Base-by-base conservation (phyloP, 2,329 filamentous ascomycete genomes). In the Phialophora tarda region DNA sequence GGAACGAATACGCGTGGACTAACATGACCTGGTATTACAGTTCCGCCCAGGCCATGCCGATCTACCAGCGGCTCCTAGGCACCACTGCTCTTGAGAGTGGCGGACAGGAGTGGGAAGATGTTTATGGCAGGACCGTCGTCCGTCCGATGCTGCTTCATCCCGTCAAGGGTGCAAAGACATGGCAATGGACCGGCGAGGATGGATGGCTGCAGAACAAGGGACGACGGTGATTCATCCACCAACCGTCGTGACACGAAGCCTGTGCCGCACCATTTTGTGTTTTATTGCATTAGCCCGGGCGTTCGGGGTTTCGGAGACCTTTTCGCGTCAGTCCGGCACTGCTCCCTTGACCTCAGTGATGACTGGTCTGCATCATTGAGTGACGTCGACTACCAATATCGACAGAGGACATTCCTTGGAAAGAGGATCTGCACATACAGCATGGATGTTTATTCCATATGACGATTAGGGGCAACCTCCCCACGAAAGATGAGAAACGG, bases 121-220 rank as follows among this genome's bases (percentile, higher is more conserved):
- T 64, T 24, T 65, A 74, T 50, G 74, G 74, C 30, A 67, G 71
- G 38, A 69, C 73, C 4, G 71, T 75, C 8, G 69, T 75, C 48
- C 72, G 73, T 17, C 72, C 73, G 1, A 76, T 76, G 73, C 70
- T 76, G 59, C 73, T 76, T 44, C 74, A 76, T 68, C 74, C 69
- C n/a, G 71, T 76, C 61, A 76, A 76, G 64, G 74, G 74, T 48
- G 74, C 75, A 63, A 82, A 83, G 71, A 60, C 72, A 21, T 71
- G 69, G 67, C 68, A 68, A 57, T 73, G 72, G 72, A 67, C 64
- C 17, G 53, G 53, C 26, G 55, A 67, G 21, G 64, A 71, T 26
- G 72, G 70, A 28, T 73, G 72, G 72, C 59, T 66, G 17, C 65
- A 72, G 54, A 73, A 70, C 50, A 70, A 69, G 47, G 64, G 67